Evolutionary conservation across 805 yeast genomes (phyloP), one percentile per base, ranked within the genome.

Genomic region (Yarrowia keelungensis): DNA sequence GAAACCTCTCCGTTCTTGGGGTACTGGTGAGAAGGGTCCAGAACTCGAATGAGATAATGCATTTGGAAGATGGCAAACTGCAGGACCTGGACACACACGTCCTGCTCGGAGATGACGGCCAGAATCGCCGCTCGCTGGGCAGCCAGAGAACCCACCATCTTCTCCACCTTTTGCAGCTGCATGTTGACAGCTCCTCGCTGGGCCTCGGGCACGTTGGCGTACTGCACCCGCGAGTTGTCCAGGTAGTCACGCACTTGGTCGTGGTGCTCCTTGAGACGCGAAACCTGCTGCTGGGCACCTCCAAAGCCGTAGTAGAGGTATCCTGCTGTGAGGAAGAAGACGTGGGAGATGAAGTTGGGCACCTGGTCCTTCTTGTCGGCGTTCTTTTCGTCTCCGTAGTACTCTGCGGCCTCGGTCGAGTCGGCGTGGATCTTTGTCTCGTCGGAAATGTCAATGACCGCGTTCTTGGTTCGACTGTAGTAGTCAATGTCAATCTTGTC

Each of bases 261-360:
- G 35, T 87, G 77, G 70, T 84, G 81, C 39, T 81, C 81, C 71
- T 81, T 81, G 41, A 88, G 74, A 69, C 88, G 85, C 53, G 85
- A 87, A 70, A 86, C 85, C 56, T 81, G 82, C 54, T 86, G 82
- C 69, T 84, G 78, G 0, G 89, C 79, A 62, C 98, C 98, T 32
- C 97, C 97, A 50, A 91, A 80, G 51, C 98, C 99, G 79, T 90
- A 95, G 72, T 94, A 93, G 61, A 91, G 78, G 76, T 89, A 92
- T 0, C 97, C 87, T 65, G 89, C 81, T 7, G 93, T 86, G 69
- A 95, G 76, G 74, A 84, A 95, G 77, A 92, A 95, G 74, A 97
- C 89, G 72, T 94, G 95, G 9, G 97, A 87, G n/a, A 95, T 91
- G 76, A 95, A 95, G 74, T 95, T 94, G n/a, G 76, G 46, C 14